Base-by-base conservation (phyloP, 306 rosid genomes). In the Acmispon strigosus region DNA sequence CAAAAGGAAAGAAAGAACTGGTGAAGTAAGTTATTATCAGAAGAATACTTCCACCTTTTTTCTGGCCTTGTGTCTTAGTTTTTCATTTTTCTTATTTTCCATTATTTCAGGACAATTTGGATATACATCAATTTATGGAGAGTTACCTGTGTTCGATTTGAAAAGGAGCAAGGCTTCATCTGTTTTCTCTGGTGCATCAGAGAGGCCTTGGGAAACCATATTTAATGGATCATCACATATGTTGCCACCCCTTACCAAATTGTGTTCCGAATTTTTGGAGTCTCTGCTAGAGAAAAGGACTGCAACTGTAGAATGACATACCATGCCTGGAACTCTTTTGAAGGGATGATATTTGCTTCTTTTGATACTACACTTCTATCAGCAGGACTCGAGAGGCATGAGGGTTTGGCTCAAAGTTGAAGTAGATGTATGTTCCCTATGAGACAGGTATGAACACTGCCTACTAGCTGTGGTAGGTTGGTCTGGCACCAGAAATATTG, bases 121-220 rank as follows among this genome's bases (percentile, higher is more conserved):
- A 70, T 94, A 87, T 64, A 29, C 88, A 3, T 82, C 97, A 64
- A 57, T 94, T 50, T 94, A 89, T 50, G 96, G 96, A 20, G 92
- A 89, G 79, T 77, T 94, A 17, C 91, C 95, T 0, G 74, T 76
- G 68, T 80, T 84, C 58, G 85, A 90, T 43, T 19, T 75, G 73
- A 83, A 82, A 80, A 84, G 69, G 76, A 82, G 69, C 69, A 75
- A 62, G 64, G 22, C 62, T 37, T 48, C 69, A 6, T 68, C 63
- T n/a, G 57, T 75, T 70, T 78, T 85, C 37, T 82, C 89, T 29
- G 72, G 76, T 66, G 87, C 90, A 58, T 89, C 97, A 14, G 86
- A 81, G 72, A 80, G 96, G 78, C 90, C 96, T 16, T 91, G 99
- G 99, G 97, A 84, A 78, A 87, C 95, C 78, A 80, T 89, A 65